These are phyloP conservation scores for Parascedosporium putredinis DNA, from an alignment of 2,329 filamentous ascomycete genomes.

Conservation along the genomic window DNA sequence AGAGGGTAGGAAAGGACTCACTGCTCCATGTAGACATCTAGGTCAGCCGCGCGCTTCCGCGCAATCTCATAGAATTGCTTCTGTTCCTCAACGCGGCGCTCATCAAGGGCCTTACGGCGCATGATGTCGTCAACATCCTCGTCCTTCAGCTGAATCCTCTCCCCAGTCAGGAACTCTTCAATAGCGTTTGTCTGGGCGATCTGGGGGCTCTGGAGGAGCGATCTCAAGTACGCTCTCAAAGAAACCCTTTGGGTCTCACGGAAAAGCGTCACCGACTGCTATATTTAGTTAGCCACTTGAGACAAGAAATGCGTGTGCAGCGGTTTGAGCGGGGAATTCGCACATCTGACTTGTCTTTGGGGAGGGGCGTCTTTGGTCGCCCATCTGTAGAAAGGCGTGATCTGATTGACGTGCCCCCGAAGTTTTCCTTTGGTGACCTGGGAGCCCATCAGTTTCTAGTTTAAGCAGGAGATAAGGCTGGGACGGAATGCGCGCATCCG, in stretches of 20 bases:
- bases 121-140: slow-evolving; percentile 77
- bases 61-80: slow-evolving; percentile 93
- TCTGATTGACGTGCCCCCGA: slow-evolving; percentile 12
- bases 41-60: slow-evolving; percentile 74
- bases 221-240: slow-evolving; percentile 79
- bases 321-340: neutral
- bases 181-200: slow-evolving; percentile 77
- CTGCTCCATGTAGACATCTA: slow-evolving; percentile 98
- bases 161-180: slow-evolving; percentile 65
- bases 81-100: slow-evolving; percentile 84
- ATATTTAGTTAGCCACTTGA: slow-evolving; percentile 2
- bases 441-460: neutral
- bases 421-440: slow-evolving; percentile 16
- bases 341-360: slow-evolving; percentile 1
- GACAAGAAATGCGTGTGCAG: neutral
- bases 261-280: slow-evolving; percentile 39
- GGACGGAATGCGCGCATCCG: no score
- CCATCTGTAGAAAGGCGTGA: slow-evolving; percentile 11
- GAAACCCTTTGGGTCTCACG: slow-evolving; percentile 88
- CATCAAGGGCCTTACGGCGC: slow-evolving; percentile 71
- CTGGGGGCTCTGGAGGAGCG: slow-evolving; percentile 72
- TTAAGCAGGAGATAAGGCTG: neutral
- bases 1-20: slow-evolving; percentile 29
- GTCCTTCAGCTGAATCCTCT: slow-evolving; percentile 65
- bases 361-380: slow-evolving; percentile 3